Conservation (phyloP, 2,329 filamentous ascomycete species). For the Gliomastix tumulicola region DNA sequence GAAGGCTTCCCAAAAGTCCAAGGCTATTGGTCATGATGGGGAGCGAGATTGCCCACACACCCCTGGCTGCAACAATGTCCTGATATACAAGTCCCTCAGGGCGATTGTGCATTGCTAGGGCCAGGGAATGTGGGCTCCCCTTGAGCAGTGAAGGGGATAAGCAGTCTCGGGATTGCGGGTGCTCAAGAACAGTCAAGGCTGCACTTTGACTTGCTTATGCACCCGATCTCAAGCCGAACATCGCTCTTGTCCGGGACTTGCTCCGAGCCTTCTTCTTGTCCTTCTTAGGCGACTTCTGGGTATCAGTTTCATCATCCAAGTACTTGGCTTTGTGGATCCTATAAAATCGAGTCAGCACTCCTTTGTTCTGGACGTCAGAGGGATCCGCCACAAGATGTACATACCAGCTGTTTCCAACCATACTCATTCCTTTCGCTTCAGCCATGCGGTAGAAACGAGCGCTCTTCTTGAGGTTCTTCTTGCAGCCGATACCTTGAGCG, state of each 20-base stretch:
- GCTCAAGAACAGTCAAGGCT: too few relatives aligned
- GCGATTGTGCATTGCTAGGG: too few relatives aligned
- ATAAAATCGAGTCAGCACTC: slow-evolving; percentile 3
- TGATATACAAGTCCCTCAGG: too few relatives aligned
- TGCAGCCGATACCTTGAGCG: slow-evolving; percentile 84
- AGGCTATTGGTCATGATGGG: too few relatives aligned
- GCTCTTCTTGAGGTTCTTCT: slow-evolving; percentile 93
- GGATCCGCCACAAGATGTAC: slow-evolving; percentile 33
- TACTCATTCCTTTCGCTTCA: slow-evolving; percentile 89
- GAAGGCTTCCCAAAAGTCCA: too few relatives aligned
- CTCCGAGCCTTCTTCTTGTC: slow-evolving; percentile 60
- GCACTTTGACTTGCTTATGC: slow-evolving; percentile 6
- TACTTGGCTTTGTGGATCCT: slow-evolving; percentile 99
- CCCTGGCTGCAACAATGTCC: too few relatives aligned
- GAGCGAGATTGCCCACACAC: too few relatives aligned
- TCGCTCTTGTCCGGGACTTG: slow-evolving; percentile 68
- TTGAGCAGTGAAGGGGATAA: too few relatives aligned
- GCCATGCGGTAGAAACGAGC: slow-evolving; percentile 86
- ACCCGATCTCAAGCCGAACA: slow-evolving; percentile 57
- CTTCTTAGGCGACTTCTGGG: slow-evolving; percentile 27
- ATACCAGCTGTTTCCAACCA: slow-evolving; percentile 98
- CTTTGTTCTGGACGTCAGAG: background rate
- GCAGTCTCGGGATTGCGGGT: background rate
- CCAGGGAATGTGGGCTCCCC: too few relatives aligned
- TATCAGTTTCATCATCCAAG: slow-evolving; percentile 47